These are phyloP conservation scores for Sorghum bicolor DNA, from an alignment of 176 grass and related monocot genomes.

Conservation along the genomic window DNA sequence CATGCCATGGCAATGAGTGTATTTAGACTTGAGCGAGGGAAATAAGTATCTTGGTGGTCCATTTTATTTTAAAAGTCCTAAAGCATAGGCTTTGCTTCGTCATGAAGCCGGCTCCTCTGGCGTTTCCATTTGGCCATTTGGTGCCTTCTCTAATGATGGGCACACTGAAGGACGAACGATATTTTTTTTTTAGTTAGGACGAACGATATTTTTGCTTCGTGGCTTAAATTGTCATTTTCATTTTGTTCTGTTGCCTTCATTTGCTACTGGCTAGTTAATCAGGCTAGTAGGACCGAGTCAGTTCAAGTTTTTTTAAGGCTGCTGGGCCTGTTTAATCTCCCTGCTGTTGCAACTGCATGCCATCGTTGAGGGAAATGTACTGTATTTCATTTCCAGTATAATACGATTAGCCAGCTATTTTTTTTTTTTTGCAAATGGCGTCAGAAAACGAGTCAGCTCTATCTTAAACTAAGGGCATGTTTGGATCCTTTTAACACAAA, in stretches of 20 bases:
- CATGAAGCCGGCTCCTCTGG: background rate
- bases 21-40: background rate
- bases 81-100: background rate
- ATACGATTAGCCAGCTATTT: background rate
- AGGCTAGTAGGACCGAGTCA: background rate
- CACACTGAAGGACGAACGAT: background rate
- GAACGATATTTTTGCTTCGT: background rate
- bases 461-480: background rate
- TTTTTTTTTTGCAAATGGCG: background rate
- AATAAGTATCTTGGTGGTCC: background rate
- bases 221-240: background rate
- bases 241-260: background rate
- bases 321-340: background rate
- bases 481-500: no score
- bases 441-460: background rate
- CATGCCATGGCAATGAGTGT: background rate
- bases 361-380: background rate
- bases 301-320: background rate
- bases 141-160: background rate
- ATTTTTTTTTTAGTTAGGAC: background rate
- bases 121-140: slow-evolving; percentile 11
- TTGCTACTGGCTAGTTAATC: background rate
- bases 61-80: background rate
- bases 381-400: background rate
- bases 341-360: background rate